A percentile compares a stretch with the other conserved stretches of the same genome.
Conservation (phyloP, 2,329 filamentous ascomycete species). For the Neurospora crassa region DNA sequence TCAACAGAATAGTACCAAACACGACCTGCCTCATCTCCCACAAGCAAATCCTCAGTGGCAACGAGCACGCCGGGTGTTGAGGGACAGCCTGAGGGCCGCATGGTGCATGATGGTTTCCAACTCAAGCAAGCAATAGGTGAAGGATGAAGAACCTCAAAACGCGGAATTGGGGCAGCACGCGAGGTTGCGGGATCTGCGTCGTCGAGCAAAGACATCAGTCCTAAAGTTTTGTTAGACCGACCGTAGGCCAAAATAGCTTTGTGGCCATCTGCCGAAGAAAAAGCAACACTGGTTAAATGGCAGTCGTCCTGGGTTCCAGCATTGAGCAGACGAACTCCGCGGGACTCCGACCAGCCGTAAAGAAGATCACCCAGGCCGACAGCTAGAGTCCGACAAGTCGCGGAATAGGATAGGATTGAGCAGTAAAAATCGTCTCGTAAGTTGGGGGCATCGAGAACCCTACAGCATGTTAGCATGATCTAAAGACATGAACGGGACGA, state of each 20-base stretch:
- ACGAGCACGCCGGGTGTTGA: constrained; percentile 40
- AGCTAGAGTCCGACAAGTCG: constrained; percentile 64
- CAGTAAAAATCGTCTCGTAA: constrained; percentile 96
- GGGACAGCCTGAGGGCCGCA: constrained; percentile 42
- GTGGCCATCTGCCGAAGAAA: constrained; percentile 69
- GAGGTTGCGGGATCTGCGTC: constrained; percentile 10
- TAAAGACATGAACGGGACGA: not conserved
- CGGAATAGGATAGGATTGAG: constrained; percentile 77
- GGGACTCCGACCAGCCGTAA: constrained; percentile 79
- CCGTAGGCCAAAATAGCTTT: constrained; percentile 80
- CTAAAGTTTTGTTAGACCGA: constrained; percentile 65
- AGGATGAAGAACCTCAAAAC: constrained; percentile 67
- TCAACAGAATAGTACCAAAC: constrained; percentile 86
- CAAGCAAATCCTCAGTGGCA: constrained; percentile 70
- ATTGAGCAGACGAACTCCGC: constrained; percentile 52
- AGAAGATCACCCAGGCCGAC: constrained; percentile 72
- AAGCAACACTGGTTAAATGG: constrained; percentile 76
- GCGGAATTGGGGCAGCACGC: constrained; percentile 40
- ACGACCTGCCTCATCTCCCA: constrained; percentile 74
- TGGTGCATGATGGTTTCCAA: constrained; percentile 59
- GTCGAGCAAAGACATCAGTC: constrained; percentile 69
- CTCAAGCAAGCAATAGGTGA: constrained; percentile 68
- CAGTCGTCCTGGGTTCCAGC: constrained; percentile 34
- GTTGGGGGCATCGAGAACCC: constrained; percentile 77
- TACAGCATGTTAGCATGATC: constrained; percentile 21